Base-by-base conservation (phyloP, 2,329 filamentous ascomycete genomes). In the Colletotrichum lini region DNA sequence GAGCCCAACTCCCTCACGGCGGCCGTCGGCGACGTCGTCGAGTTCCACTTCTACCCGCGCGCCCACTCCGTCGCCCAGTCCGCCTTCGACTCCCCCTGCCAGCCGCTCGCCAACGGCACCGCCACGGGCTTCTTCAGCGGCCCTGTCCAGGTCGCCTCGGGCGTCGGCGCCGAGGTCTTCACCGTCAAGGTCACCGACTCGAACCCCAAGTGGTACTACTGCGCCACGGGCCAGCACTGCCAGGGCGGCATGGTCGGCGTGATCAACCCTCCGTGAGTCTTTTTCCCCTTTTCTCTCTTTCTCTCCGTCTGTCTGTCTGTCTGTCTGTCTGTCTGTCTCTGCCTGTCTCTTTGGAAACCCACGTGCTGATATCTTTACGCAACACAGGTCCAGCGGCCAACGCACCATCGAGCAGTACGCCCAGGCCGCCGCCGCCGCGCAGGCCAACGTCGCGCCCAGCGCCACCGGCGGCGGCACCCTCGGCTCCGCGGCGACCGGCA, bases 141-240 rank as follows among this genome's bases (percentile, higher is more conserved):
- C 82, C 86, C 58, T 79, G 81, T 73, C 3, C 47, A 40, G 3
- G 79, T 82, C 9, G 70, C 75, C 15, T 77, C 70, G 18, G 74
- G 75, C 38, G 72, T 74, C 35, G 64, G 67, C 44, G 45, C 67
- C 10, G 66, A 75, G 30, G 74, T 74, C 16, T 78, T 76, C 65
- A 65, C 62, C 18, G 30, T 74, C 64, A 8, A 74, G 13, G 40
- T 74, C 26, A 74, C 86, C 70, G 81, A 87, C 74, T 83, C 82
- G 2, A 87, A 85, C 56, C 89, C 90, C 2, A 86, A 91, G 70
- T 92, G 90, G 89, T 87, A 88, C 76, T 92, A 91, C 83, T 92
- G 89, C 78, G 87, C 87, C 18, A 87, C 90, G 70, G 84, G 76
- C 45, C 85, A 82, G 68, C 90, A 92, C 80, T 92, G 90, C 76